These are phyloP conservation scores for Dioscorea zingiberensis DNA, from an alignment of 106 monocot genomes.

Conservation along the genomic window DNA sequence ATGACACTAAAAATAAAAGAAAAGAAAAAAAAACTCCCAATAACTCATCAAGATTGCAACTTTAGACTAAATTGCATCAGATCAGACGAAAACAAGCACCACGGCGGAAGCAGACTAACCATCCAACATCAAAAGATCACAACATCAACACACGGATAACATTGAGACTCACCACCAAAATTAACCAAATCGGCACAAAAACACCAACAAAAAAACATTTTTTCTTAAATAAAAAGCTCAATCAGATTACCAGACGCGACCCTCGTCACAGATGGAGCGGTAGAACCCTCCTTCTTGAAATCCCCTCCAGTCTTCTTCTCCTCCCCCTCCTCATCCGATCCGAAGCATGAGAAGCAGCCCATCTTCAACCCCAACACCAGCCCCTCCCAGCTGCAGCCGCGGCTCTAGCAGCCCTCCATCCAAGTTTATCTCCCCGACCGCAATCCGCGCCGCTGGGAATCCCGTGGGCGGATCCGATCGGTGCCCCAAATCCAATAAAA, in stretches of 20 bases:
- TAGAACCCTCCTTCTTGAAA: constrained; percentile 32
- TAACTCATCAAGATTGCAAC: neutral
- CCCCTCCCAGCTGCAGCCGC: too few relatives aligned
- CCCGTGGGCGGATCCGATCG: constrained; percentile 1
- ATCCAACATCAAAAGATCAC: neutral
- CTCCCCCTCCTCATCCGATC: constrained; percentile 31
- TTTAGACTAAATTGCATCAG: neutral
- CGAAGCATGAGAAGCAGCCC: constrained; percentile 65
- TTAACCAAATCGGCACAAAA: too few relatives aligned
- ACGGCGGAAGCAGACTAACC: neutral
- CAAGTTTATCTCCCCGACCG: neutral
- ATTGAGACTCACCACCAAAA: too few relatives aligned
- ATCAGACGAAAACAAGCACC: neutral
- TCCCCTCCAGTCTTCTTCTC: constrained; percentile 15
- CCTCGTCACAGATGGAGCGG: constrained; percentile 17
- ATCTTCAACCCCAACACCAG: constrained; percentile 16
- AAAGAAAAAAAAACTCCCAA: neutral
- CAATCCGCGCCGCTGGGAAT: neutral
- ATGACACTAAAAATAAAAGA: neutral
- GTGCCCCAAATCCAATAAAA: neutral
- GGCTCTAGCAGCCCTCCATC: neutral
- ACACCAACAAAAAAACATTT: too few relatives aligned
- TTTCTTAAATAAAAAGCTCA: too few relatives aligned
- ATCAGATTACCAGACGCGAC: constrained; percentile 30
- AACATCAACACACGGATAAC: too few relatives aligned